Percentiles rank a stretch among this genome's conserved stretches.
phyloP scores from a whole-genome alignment of 1,139 yeast genomes.

The Lodderomyces orthopsilosis region DNA sequence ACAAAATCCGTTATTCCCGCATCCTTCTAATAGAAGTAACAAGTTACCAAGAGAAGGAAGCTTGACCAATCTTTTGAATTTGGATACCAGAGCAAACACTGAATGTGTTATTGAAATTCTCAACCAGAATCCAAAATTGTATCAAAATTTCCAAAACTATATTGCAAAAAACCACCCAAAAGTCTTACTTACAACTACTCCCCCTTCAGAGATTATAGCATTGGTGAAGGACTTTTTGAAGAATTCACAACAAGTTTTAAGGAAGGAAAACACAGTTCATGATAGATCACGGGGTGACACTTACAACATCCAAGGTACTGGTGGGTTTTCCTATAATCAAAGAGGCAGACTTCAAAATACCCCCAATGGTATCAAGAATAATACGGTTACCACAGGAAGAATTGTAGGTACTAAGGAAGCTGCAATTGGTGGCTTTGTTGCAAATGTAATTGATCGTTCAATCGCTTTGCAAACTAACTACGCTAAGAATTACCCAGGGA shows the following conservation, averaged over 20 bases:
- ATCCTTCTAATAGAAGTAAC: slow-evolving; percentile 20
- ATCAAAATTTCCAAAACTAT: slow-evolving; percentile 33
- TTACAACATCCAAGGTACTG: slow-evolving; percentile 54
- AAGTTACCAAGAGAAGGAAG: slow-evolving; percentile 21
- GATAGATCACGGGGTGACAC: slow-evolving; percentile 12
- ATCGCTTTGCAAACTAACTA: slow-evolving; percentile 41
- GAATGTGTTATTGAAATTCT: slow-evolving; percentile 29
- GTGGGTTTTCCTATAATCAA: slow-evolving; percentile 69
- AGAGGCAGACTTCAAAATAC: slow-evolving; percentile 71
- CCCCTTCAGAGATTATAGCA: slow-evolving; percentile 16
- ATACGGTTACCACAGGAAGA: slow-evolving; percentile 70
- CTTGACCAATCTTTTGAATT: slow-evolving; percentile 33
- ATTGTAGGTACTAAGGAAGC: slow-evolving; percentile 52
- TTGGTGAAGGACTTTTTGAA: slow-evolving; percentile 30
- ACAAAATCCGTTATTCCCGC: slow-evolving; percentile 34
- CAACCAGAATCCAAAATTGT: slow-evolving; percentile 32
- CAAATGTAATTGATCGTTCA: slow-evolving; percentile 37
- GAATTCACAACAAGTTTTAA: slow-evolving; percentile 18
- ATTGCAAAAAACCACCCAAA: slow-evolving; percentile 37
- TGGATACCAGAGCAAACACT: slow-evolving; percentile 25
- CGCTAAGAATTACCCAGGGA: slow-evolving; percentile 42
- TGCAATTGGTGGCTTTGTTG: slow-evolving; percentile 78
- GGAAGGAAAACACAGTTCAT: slow-evolving; percentile 19
- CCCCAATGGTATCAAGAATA: slow-evolving; percentile 68
- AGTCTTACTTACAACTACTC: slow-evolving; percentile 18